These are phyloP conservation scores for Ailanthus altissimus DNA, from an alignment of 345 rosid species.

Conservation along the genomic window DNA sequence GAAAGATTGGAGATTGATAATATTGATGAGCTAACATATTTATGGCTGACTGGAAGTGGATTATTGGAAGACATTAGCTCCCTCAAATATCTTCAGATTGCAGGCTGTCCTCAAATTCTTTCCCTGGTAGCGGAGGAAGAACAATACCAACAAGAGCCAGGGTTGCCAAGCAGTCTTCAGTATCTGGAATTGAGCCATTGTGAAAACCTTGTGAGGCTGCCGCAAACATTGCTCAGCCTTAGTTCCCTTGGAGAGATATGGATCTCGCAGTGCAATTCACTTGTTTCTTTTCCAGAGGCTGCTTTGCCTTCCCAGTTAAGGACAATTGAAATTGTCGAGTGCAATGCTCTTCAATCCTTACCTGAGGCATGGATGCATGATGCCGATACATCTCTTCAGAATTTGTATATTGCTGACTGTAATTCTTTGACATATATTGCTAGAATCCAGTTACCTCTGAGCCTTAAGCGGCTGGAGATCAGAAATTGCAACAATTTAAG, in stretches of 20 bases:
- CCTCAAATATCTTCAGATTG: not conserved
- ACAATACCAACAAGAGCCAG: not conserved
- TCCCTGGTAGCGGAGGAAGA: conserved; percentile 15
- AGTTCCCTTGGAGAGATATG: conserved; percentile 10
- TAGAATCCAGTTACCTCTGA: not conserved
- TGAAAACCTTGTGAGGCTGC: conserved; percentile 6
- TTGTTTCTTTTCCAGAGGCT: conserved; percentile 5
- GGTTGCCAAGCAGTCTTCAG: not conserved
- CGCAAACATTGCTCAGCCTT: conserved; percentile 11
- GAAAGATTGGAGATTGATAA: conserved; percentile 7
- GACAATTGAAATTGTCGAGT: not conserved
- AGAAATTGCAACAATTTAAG: not conserved
- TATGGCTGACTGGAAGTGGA: not conserved
- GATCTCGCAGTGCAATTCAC: conserved; percentile 7
- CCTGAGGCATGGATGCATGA: not conserved
- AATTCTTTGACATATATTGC: conserved; percentile 8
- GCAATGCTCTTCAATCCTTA: not conserved
- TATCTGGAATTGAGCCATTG: conserved; percentile 4
- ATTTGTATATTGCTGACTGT: not conserved
- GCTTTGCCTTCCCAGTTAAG: conserved; percentile 9
- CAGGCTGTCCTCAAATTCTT: not conserved
- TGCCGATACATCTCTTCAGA: not conserved
- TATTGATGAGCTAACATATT: not conserved
- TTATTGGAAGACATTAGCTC: not conserved
- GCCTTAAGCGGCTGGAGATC: not conserved